Conservation (phyloP, 2,329 filamentous ascomycete species). For the Leptodontidium sp. region DNA sequence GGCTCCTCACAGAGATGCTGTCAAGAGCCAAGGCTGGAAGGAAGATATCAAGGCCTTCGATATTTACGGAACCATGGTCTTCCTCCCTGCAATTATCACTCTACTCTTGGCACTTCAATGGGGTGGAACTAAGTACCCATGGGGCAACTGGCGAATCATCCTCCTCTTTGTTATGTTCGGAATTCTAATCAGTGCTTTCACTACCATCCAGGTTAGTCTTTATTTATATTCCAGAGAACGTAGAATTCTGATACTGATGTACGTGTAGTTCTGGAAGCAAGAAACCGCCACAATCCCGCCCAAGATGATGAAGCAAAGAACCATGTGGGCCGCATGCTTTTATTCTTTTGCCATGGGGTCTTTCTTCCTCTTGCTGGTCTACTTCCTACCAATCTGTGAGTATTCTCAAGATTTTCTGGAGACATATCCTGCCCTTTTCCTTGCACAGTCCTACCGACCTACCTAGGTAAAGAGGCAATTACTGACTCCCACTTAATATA, state of each 20-base stretch:
- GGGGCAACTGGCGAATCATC: constrained; percentile 47
- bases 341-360: constrained; percentile 49
- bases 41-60: constrained; percentile 46
- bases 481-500: too few relatives aligned
- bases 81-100: constrained; percentile 49
- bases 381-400: constrained; percentile 55
- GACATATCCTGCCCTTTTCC: too few relatives aligned
- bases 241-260: not conserved
- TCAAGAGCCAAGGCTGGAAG: constrained; percentile 50
- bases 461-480: too few relatives aligned
- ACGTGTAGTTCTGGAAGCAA: constrained; percentile 44
- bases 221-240: too few relatives aligned
- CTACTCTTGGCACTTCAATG: constrained; percentile 53
- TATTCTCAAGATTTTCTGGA: too few relatives aligned
- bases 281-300: constrained; percentile 53
- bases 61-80: constrained; percentile 47
- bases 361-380: constrained; percentile 51
- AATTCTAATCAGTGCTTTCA: constrained; percentile 44
- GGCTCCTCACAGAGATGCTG: constrained; percentile 47
- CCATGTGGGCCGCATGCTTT: constrained; percentile 46
- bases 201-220: constrained; percentile 44
- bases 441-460: too few relatives aligned
- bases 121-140: constrained; percentile 50
- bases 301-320: constrained; percentile 50
- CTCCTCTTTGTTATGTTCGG: constrained; percentile 47